A percentile compares a stretch with the other conserved stretches of the same genome.
phyloP scores from a whole-genome alignment of 31 red algal genomes.

The Porphyra umbilicalis region DNA sequence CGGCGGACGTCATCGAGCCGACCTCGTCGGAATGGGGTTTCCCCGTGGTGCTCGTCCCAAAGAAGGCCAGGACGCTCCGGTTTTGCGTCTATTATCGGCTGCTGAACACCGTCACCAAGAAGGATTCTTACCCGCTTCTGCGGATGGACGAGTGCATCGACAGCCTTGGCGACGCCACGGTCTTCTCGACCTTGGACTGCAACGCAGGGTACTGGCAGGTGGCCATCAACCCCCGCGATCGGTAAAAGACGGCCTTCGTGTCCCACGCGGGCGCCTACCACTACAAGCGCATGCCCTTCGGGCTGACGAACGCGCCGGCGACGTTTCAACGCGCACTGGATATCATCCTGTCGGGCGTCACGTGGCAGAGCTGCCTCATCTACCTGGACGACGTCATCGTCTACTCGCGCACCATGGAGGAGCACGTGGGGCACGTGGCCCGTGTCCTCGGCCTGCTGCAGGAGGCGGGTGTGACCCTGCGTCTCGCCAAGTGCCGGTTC shows the following conservation, averaged over 20 bases:
- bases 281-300: constrained; percentile 1
- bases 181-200: constrained; percentile 30
- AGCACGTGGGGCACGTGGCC: background rate
- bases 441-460: background rate
- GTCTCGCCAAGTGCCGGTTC: constrained; percentile 18
- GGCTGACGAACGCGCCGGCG: constrained; percentile 8
- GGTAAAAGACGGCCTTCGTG: constrained; percentile 8
- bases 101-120: constrained; percentile 24
- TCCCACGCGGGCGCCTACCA: constrained; percentile 4
- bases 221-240: background rate
- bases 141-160: constrained; percentile 60
- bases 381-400: constrained; percentile 16
- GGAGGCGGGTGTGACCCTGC: constrained; percentile 9
- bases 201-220: constrained; percentile 40
- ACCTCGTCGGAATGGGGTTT: background rate
- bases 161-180: constrained; percentile 23
- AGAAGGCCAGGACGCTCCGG: background rate
- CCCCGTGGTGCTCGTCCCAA: background rate
- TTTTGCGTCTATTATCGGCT: constrained; percentile 25
- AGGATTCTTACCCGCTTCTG: constrained; percentile 29
- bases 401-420: constrained; percentile 10
- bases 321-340: constrained; percentile 5
- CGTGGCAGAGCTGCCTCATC: constrained; percentile 5
- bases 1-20: background rate
- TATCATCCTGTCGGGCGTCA: background rate